phyloP scores from a whole-genome alignment of 2,329 filamentous ascomycete species.

The Pyricularia pennisetigena region DNA sequence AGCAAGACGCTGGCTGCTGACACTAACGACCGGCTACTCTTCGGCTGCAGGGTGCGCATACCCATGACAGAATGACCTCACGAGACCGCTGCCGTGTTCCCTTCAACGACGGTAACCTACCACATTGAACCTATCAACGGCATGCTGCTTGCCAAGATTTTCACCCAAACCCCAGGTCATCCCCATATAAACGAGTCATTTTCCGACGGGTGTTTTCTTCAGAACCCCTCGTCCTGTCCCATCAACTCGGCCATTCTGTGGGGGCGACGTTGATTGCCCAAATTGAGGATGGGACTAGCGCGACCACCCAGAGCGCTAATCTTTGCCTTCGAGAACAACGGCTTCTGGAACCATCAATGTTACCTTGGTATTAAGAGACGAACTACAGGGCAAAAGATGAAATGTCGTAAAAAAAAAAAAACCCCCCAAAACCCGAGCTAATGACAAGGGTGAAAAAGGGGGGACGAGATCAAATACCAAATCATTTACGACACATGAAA shows the following conservation, averaged over 20 bases:
- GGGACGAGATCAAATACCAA: neutral
- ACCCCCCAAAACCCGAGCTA: neutral
- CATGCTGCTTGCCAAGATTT: neutral
- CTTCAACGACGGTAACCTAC: neutral
- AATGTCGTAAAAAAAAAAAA: too few species aligned
- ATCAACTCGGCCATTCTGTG: neutral
- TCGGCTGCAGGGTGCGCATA: neutral
- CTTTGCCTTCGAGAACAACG: neutral
- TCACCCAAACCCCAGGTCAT: neutral
- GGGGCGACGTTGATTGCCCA: neutral
- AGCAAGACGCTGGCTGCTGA: neutral
- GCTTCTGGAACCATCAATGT: neutral
- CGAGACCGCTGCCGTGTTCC: neutral
- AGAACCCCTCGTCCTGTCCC: neutral
- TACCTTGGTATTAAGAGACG: neutral
- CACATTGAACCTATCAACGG: neutral
- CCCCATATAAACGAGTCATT: neutral
- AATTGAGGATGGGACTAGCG: neutral
- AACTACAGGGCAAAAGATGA: neutral
- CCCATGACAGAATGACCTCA: neutral
- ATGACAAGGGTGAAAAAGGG: neutral
- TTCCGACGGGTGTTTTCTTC: neutral
- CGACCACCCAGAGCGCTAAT: neutral
- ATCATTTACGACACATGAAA: too few species aligned
- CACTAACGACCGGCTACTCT: neutral